Evolutionary conservation across 345 rosid species (phyloP).

Genomic region (Bruguiera gymnorhiza): DNA sequence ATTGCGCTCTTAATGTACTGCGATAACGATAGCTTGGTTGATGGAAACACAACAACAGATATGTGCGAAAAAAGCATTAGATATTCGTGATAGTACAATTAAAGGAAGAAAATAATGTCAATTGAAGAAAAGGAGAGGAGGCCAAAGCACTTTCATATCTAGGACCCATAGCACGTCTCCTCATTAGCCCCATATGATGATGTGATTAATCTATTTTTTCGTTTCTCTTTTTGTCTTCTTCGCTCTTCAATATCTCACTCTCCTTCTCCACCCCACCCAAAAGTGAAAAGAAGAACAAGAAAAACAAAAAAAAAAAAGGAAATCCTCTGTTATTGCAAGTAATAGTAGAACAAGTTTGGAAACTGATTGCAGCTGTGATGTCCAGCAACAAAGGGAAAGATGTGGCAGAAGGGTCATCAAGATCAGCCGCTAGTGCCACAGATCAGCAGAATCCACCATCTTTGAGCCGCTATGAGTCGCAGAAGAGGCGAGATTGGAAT

Average conservation of each 20-base stretch:
- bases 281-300: background rate
- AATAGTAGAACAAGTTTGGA: background rate
- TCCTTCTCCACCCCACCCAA: background rate
- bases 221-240: constrained; percentile 2
- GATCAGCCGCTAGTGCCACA: background rate
- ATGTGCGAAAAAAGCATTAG: constrained; percentile 30
- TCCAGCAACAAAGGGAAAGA: constrained; percentile 57
- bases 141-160: constrained; percentile 56
- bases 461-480: constrained; percentile 77
- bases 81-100: constrained; percentile 51
- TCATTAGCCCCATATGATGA: constrained; percentile 33
- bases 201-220: constrained; percentile 12
- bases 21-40: constrained; percentile 54
- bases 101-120: constrained; percentile 50
- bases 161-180: constrained; percentile 46
- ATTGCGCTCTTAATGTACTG: constrained; percentile 8
- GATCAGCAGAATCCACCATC: constrained; percentile 33
- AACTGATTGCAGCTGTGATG: background rate
- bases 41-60: constrained; percentile 53
- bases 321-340: background rate
- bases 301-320: too few relatives aligned
- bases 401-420: constrained; percentile 54
- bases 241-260: constrained; percentile 5
- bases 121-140: constrained; percentile 42
- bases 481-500: constrained; percentile 83